phyloP scores from a whole-genome alignment of 2,329 filamentous ascomycete species.

The Bipolaris oryzae region DNA sequence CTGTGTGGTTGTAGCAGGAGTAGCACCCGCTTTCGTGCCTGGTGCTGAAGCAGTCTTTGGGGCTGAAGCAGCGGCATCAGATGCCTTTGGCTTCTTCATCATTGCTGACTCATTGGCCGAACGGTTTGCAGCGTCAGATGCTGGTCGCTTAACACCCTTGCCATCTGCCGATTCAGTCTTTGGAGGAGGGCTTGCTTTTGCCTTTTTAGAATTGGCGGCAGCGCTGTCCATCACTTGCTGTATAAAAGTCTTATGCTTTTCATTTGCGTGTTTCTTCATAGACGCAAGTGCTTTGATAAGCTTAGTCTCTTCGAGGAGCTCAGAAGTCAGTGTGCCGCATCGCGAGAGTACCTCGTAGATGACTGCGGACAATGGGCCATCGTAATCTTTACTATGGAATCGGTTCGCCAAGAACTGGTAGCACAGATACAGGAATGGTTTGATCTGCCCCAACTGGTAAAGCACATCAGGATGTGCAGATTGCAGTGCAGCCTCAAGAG shows the following conservation, averaged over 20 bases:
- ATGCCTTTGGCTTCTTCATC: constrained; percentile 40
- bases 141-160: constrained; percentile 42
- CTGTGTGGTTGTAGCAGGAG: constrained; percentile 19
- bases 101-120: constrained; percentile 25
- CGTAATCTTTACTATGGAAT: constrained; percentile 53
- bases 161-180: constrained; percentile 30
- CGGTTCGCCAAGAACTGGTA: constrained; percentile 58
- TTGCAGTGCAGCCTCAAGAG: constrained; percentile 53
- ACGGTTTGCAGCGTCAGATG: constrained; percentile 26
- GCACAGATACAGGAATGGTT: constrained; percentile 53
- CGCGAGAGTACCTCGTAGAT: constrained; percentile 63
- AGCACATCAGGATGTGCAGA: constrained; percentile 56
- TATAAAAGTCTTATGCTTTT: constrained; percentile 66
- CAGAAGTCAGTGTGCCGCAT: constrained; percentile 66
- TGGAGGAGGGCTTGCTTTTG: constrained; percentile 40
- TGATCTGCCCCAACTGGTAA: constrained; percentile 47
- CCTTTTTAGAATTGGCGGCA: constrained; percentile 51
- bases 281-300: constrained; percentile 68
- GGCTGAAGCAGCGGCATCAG: constrained; percentile 22
- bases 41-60: constrained; percentile 26
- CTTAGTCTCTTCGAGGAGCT: constrained; percentile 66
- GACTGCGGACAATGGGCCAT: constrained; percentile 49
- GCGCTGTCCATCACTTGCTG: constrained; percentile 59
- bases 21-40: constrained; percentile 17
- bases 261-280: constrained; percentile 69